A percentile compares a stretch with the other conserved stretches of the same genome.
These are phyloP conservation scores for Coniochaeta ligniaria DNA, from an alignment of 2,329 filamentous ascomycete genomes.

Conservation along the genomic window DNA sequence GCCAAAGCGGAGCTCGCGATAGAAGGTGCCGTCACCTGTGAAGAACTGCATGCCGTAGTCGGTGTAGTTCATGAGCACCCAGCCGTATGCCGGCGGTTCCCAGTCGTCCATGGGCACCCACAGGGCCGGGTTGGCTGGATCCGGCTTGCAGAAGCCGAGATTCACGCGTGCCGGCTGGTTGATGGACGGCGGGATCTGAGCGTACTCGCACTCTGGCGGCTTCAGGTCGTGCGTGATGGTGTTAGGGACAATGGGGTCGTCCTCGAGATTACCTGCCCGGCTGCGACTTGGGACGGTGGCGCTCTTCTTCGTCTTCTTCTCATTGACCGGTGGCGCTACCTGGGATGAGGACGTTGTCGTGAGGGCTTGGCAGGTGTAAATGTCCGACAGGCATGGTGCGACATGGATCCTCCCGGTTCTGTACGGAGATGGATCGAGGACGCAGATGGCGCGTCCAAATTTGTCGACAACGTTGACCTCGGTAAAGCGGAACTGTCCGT, in stretches of 20 bases:
- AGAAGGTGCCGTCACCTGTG: constrained; percentile 30
- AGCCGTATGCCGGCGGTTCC: constrained; percentile 34
- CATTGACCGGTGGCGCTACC: too few species aligned
- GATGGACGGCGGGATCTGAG: constrained; percentile 32
- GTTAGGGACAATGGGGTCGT: too few species aligned
- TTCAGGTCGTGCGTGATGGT: not conserved
- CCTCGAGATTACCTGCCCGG: too few species aligned
- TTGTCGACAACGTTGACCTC: constrained; percentile 43
- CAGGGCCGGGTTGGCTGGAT: not conserved
- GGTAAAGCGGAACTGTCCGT: constrained; percentile 37
- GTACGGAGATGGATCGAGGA: constrained; percentile 17
- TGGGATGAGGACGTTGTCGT: too few species aligned
- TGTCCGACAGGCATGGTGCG: too few species aligned
- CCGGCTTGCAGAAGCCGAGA: constrained; percentile 20
- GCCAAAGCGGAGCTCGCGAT: constrained; percentile 29
- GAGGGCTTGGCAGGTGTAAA: too few species aligned
- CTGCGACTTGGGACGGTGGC: too few species aligned
- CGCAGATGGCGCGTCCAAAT: constrained; percentile 33
- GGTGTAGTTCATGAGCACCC: constrained; percentile 32
- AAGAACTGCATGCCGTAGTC: constrained; percentile 35
- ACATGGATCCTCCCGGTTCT: too few species aligned
- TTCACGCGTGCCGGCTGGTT: constrained; percentile 31
- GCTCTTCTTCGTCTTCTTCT: too few species aligned
- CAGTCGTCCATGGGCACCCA: constrained; percentile 22
- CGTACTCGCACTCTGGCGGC: constrained; percentile 19